A percentile compares a stretch with the other conserved stretches of the same genome.
These are phyloP conservation scores for Tylopilus subfusipes DNA, from an alignment of 768 basidiomycete species.

Conservation along the genomic window DNA sequence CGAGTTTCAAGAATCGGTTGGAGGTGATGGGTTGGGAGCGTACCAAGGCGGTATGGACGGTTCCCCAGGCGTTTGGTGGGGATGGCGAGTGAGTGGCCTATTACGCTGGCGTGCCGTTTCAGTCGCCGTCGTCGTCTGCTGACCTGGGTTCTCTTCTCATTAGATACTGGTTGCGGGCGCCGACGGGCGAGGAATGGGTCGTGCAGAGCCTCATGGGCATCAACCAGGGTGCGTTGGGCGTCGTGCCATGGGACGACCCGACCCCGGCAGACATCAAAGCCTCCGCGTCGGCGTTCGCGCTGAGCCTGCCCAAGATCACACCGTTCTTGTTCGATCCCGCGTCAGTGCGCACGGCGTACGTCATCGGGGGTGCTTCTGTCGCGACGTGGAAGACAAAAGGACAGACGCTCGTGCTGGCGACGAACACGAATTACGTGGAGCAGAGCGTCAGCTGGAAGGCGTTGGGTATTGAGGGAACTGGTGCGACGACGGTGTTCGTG, in stretches of 20 bases:
- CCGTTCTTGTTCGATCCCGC: conserved; percentile 44
- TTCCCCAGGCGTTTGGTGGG: conserved; percentile 72
- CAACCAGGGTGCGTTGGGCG: conserved; percentile 65
- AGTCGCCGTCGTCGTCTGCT: neutral
- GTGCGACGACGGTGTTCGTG: conserved; percentile 4
- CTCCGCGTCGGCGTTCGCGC: conserved; percentile 41
- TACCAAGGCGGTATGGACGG: conserved; percentile 71
- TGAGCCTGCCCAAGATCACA: conserved; percentile 42
- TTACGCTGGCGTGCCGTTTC: neutral
- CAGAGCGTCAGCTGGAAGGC: conserved; percentile 33
- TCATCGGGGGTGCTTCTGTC: conserved; percentile 43
- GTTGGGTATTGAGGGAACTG: conserved; percentile 18
- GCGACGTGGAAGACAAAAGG: conserved; percentile 45
- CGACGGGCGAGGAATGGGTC: conserved; percentile 68
- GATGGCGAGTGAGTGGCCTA: conserved; percentile 26
- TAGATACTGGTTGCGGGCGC: conserved; percentile 55
- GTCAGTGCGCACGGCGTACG: conserved; percentile 39
- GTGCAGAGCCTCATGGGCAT: conserved; percentile 63
- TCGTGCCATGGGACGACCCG: conserved; percentile 50
- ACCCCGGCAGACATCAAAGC: conserved; percentile 51
- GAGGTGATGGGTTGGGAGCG: conserved; percentile 65
- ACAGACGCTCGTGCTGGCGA: conserved; percentile 46
- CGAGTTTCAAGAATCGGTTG: conserved; percentile 57
- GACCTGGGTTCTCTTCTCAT: neutral
- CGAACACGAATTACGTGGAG: conserved; percentile 46